Percentiles rank a stretch among this genome's conserved stretches.
Conservation (phyloP, 768 basidiomycete species). For the Tylopilus intermedius region DNA sequence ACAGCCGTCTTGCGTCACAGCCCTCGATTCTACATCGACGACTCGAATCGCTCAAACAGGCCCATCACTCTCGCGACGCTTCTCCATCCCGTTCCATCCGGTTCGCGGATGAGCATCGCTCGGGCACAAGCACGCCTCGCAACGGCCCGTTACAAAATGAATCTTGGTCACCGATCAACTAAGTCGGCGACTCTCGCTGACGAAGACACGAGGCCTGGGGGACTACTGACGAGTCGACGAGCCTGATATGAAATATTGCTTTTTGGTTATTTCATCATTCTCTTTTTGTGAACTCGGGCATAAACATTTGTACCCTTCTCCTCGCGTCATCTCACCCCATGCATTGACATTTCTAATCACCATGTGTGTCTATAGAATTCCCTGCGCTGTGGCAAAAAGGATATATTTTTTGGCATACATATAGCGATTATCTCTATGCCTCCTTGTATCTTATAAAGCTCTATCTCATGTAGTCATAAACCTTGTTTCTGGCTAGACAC, state of each 20-base stretch:
- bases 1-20: slow-evolving; percentile 12
- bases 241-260: slow-evolving; percentile 8
- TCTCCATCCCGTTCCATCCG: slow-evolving; percentile 47
- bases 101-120: slow-evolving; percentile 38
- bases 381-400: background rate
- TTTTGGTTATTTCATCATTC: background rate
- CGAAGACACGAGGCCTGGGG: slow-evolving; percentile 15
- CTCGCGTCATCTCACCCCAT: background rate
- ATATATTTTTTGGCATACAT: background rate
- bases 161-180: slow-evolving; percentile 9
- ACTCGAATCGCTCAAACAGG: slow-evolving; percentile 25
- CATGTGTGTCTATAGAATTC: slow-evolving; percentile 6
- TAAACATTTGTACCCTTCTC: background rate
- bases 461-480: slow-evolving; percentile 8
- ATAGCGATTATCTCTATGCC: background rate
- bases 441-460: slow-evolving; percentile 8
- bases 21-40: slow-evolving; percentile 27
- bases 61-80: slow-evolving; percentile 32
- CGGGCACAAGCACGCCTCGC: slow-evolving; percentile 20
- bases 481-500: background rate
- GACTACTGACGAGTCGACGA: slow-evolving; percentile 9
- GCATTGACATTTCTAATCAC: background rate
- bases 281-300: background rate
- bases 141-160: slow-evolving; percentile 18
- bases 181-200: background rate